Evolutionary conservation across 345 rosid genomes (phyloP).

Genomic region (Populus pruinosa): DNA sequence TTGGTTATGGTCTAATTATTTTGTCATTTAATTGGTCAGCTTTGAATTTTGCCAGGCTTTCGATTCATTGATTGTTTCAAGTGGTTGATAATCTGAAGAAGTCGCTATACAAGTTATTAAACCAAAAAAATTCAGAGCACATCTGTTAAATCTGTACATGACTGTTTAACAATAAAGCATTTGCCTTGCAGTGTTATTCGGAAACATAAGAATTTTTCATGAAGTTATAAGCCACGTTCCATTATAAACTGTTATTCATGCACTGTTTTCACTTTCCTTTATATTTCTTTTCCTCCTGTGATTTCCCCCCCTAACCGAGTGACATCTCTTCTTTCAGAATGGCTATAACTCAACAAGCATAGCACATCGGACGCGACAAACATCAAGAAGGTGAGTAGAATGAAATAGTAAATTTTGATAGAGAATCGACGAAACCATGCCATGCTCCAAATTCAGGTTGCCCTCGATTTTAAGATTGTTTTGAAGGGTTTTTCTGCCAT

Average conservation of each 20-base stretch:
- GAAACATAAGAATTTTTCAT: not conserved
- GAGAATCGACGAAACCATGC: not conserved
- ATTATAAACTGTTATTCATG: not conserved
- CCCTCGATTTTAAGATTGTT: not conserved
- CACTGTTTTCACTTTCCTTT: not conserved
- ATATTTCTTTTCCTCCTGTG: not conserved
- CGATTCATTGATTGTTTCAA: not conserved
- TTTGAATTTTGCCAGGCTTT: not conserved
- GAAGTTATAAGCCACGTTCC: not conserved
- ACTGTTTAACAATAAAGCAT: not conserved
- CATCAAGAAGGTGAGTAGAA: constrained; percentile 50
- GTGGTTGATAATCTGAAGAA: not conserved
- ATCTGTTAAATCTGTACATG: not conserved
- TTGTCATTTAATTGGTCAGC: not conserved
- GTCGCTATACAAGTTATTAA: not conserved
- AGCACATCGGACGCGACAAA: constrained; percentile 51
- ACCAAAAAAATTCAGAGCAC: not conserved
- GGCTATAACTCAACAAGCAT: constrained; percentile 42
- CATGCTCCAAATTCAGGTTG: not conserved
- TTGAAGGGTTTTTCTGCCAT: not conserved
- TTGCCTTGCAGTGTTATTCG: not conserved
- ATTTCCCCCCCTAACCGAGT: not conserved
- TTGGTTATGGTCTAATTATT: not conserved
- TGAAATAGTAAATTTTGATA: not conserved
- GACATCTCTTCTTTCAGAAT: constrained; percentile 34